Evolutionary conservation across 2,329 filamentous ascomycete genomes (phyloP).

Genomic region (Fusarium solani-melongenae): DNA sequence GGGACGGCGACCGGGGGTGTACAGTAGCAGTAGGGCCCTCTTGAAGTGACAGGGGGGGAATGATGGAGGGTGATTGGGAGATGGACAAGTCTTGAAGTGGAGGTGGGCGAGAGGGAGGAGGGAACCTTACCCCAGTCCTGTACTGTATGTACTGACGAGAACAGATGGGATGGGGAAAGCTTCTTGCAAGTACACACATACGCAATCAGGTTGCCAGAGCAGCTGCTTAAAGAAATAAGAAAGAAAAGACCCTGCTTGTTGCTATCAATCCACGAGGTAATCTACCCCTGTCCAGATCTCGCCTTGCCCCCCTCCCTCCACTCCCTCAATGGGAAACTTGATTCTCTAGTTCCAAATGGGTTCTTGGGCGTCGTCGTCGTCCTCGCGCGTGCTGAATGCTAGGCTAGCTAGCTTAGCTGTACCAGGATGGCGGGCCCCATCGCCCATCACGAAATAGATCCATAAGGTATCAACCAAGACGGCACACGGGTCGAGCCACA

Average conservation of each 20-base stretch:
- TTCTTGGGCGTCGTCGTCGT: background rate
- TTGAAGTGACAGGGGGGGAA: conserved; percentile 11
- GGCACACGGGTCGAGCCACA: conserved; percentile 20
- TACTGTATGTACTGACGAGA: background rate
- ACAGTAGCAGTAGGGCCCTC: background rate
- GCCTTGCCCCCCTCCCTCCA: background rate
- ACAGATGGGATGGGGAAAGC: background rate
- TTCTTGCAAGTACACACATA: background rate
- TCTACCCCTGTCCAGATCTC: background rate
- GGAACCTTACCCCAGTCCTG: conserved; percentile 10
- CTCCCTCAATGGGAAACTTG: conserved; percentile 3
- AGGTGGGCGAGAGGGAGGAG: conserved; percentile 11
- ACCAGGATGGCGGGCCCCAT: conserved; percentile 12
- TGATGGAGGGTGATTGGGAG: conserved; percentile 21
- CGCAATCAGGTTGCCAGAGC: background rate
- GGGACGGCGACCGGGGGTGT: conserved; percentile 24
- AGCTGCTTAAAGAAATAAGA: background rate
- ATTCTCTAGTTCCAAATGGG: background rate
- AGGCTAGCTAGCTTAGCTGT: background rate
- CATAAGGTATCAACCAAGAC: background rate
- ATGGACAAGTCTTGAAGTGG: conserved; percentile 3
- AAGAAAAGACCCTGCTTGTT: background rate
- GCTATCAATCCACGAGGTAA: background rate
- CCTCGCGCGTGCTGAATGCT: background rate
- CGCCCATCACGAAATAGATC: background rate